Evolutionary conservation across 164 flowering plant species (phyloP).

Genomic region (Magnolia officinalis): DNA sequence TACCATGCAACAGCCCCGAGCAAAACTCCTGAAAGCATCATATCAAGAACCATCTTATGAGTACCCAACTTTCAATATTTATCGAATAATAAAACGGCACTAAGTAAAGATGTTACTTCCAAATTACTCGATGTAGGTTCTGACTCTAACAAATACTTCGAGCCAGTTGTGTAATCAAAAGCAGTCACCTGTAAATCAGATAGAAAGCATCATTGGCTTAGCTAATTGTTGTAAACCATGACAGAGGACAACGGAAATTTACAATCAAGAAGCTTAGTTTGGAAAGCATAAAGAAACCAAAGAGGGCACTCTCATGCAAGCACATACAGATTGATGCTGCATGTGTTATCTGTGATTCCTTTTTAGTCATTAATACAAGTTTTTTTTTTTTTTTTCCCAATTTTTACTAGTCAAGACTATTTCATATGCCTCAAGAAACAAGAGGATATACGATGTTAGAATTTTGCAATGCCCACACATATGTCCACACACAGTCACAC

Average conservation of each 20-base stretch:
- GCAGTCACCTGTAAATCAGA: constrained; percentile 54
- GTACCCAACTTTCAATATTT: neutral
- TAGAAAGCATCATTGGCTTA: constrained; percentile 9
- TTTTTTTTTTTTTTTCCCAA: too few species aligned
- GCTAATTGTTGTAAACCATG: neutral
- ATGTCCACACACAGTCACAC: neutral
- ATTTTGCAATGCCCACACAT: too few species aligned
- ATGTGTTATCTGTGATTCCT: neutral
- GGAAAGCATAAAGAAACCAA: neutral
- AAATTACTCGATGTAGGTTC: constrained; percentile 57
- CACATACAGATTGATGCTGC: neutral
- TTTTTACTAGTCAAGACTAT: too few species aligned
- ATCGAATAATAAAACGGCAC: constrained; percentile 3
- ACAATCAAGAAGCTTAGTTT: neutral
- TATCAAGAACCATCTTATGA: neutral
- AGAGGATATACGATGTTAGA: too few species aligned
- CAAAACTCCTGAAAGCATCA: constrained; percentile 66
- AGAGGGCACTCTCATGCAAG: neutral
- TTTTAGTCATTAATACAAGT: neutral
- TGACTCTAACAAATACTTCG: constrained; percentile 71
- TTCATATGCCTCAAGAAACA: too few species aligned
- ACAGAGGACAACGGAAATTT: neutral
- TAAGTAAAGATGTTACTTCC: constrained; percentile 48
- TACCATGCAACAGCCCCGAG: constrained; percentile 48
- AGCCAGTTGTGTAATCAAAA: constrained; percentile 58